These are phyloP conservation scores for Neurospora sp. DNA, from an alignment of 495 filamentous ascomycete genomes.

Conservation along the genomic window DNA sequence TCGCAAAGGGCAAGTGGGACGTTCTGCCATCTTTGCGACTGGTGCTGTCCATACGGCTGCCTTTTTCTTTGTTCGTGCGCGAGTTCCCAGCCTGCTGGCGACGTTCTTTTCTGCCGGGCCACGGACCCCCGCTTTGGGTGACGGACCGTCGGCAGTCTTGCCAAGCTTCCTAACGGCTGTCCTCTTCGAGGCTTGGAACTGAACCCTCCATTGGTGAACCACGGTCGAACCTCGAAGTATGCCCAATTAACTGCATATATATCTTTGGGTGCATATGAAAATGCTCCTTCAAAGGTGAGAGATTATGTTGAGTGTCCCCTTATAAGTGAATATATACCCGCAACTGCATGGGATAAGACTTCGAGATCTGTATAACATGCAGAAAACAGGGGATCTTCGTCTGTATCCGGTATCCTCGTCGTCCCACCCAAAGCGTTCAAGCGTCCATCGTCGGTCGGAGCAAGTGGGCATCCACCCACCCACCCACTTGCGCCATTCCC, in stretches of 20 bases:
- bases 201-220: neutral
- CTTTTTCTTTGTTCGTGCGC: neutral
- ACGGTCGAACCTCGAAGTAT: neutral
- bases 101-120: neutral
- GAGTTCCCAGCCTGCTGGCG: neutral
- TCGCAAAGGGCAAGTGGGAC: neutral
- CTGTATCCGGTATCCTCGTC: neutral
- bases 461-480: neutral
- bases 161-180: neutral
- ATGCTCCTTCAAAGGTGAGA: neutral
- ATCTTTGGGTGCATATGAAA: neutral
- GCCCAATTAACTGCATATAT: neutral
- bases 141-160: neutral
- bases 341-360: neutral
- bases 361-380: neutral
- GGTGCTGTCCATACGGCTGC: neutral
- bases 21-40: neutral
- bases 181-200: neutral
- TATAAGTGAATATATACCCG: neutral
- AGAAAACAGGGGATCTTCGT: neutral
- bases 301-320: rapidly evolving
- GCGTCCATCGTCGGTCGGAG: neutral
- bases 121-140: neutral
- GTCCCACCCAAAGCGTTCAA: neutral
- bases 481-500: neutral